Conservation (phyloP, 805 yeast genomes). For the Candida takata region DNA sequence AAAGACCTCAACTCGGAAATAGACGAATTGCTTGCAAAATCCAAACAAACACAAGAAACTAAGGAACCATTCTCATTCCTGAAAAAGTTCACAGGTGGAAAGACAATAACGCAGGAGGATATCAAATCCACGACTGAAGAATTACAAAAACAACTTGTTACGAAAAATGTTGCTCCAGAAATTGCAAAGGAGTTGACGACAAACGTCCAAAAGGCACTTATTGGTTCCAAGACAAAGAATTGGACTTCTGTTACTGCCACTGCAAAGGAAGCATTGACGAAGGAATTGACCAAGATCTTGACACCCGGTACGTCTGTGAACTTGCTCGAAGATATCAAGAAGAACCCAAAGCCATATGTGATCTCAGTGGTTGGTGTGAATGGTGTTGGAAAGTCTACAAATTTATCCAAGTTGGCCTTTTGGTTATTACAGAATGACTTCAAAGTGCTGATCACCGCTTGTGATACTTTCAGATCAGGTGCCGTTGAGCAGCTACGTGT, state of each 20-base stretch:
- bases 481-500: slow-evolving; percentile 97
- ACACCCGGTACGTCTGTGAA: slow-evolving; percentile 93
- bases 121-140: slow-evolving; percentile 57
- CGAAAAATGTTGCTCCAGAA: slow-evolving; percentile 87
- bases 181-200: slow-evolving; percentile 70
- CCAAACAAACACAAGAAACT: slow-evolving; percentile 20
- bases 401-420: slow-evolving; percentile 86
- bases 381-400: slow-evolving; percentile 97
- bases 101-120: slow-evolving; percentile 55
- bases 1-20: slow-evolving; percentile 54
- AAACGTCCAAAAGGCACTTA: slow-evolving; percentile 60
- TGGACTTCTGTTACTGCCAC: slow-evolving; percentile 73
- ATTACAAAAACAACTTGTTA: slow-evolving; percentile 68
- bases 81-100: slow-evolving; percentile 60
- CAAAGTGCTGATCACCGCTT: slow-evolving; percentile 85
- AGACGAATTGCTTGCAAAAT: slow-evolving; percentile 30
- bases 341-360: slow-evolving; percentile 63
- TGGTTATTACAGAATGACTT: slow-evolving; percentile 91
- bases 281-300: slow-evolving; percentile 61
- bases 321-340: slow-evolving; percentile 63
- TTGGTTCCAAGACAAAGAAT: slow-evolving; percentile 64
- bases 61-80: slow-evolving; percentile 50
- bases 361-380: slow-evolving; percentile 96
- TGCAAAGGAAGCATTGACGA: slow-evolving; percentile 56
- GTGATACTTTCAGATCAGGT: slow-evolving; percentile 96